Percentiles rank a stretch among this genome's conserved stretches.
These are phyloP conservation scores for Medicago lupulina DNA, from an alignment of 306 rosid species.

Conservation along the genomic window DNA sequence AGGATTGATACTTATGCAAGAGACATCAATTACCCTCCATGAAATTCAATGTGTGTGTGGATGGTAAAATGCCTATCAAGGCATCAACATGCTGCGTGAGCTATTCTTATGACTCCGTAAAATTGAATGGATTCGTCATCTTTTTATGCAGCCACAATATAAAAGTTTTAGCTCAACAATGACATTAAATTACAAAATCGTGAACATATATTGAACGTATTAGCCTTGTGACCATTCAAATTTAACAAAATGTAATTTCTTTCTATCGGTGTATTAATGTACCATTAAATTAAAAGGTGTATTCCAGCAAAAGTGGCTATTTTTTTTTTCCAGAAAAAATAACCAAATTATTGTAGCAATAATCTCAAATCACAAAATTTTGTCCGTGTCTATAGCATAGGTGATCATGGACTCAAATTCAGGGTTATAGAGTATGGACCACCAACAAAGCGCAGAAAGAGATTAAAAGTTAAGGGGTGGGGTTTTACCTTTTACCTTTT, in stretches of 20 bases:
- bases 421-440: slow-evolving; percentile 27
- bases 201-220: too few species aligned
- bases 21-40: too few species aligned
- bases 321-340: neutral
- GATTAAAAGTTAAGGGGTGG: neutral
- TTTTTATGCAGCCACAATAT: too few species aligned
- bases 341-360: neutral
- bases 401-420: neutral
- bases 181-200: too few species aligned
- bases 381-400: neutral
- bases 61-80: too few species aligned
- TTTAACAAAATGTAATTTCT: too few species aligned
- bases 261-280: neutral
- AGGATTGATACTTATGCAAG: too few species aligned
- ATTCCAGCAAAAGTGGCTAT: neutral
- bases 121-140: too few species aligned
- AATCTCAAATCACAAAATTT: neutral
- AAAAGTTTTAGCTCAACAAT: too few species aligned
- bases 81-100: too few species aligned
- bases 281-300: neutral
- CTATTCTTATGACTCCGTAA: too few species aligned
- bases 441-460: slow-evolving; percentile 35
- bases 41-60: too few species aligned
- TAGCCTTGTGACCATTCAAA: neutral
- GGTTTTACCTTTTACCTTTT: slow-evolving; percentile 21